Conservation (phyloP, 1,284 basidiomycete species). For the Irpex sp. region DNA sequence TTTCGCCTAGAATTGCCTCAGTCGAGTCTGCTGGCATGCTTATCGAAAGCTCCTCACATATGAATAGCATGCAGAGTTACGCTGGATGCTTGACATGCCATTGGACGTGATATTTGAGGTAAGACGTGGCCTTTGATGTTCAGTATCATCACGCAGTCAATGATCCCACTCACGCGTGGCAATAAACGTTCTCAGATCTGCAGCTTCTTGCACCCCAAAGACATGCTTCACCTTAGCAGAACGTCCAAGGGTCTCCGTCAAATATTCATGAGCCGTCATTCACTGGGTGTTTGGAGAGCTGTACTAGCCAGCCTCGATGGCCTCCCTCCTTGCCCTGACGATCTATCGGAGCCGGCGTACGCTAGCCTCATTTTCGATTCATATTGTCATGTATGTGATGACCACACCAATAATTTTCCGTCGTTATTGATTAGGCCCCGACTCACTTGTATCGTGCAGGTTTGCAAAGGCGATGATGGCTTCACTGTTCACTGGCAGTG, state of each 20-base stretch:
- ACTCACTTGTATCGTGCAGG: too few species aligned
- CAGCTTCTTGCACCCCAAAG: slow-evolving; percentile 1
- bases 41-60: too few species aligned
- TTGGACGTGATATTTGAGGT: slow-evolving; percentile 5
- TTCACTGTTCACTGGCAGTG: too few species aligned
- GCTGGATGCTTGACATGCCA: slow-evolving; percentile 4
- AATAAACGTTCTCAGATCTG: not conserved
- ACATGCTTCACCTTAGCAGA: slow-evolving; percentile 5
- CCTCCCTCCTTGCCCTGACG: slow-evolving; percentile 3
- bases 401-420: too few species aligned
- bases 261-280: slow-evolving; percentile 4
- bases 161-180: too few species aligned
- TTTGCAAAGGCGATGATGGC: too few species aligned
- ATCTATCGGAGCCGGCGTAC: slow-evolving; percentile 8
- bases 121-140: too few species aligned
- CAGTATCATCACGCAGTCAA: too few species aligned
- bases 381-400: slow-evolving; percentile 1
- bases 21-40: too few species aligned
- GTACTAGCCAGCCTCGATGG: slow-evolving; percentile 1
- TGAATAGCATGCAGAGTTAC: too few species aligned
- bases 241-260: slow-evolving; percentile 4
- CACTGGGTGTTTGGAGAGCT: slow-evolving; percentile 2
- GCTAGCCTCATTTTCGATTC: slow-evolving; percentile 5
- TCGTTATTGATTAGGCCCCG: too few species aligned
- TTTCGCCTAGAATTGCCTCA: too few species aligned